These are phyloP conservation scores for Eucalyptus sp. DNA, from an alignment of 345 rosid species.

Conservation along the genomic window DNA sequence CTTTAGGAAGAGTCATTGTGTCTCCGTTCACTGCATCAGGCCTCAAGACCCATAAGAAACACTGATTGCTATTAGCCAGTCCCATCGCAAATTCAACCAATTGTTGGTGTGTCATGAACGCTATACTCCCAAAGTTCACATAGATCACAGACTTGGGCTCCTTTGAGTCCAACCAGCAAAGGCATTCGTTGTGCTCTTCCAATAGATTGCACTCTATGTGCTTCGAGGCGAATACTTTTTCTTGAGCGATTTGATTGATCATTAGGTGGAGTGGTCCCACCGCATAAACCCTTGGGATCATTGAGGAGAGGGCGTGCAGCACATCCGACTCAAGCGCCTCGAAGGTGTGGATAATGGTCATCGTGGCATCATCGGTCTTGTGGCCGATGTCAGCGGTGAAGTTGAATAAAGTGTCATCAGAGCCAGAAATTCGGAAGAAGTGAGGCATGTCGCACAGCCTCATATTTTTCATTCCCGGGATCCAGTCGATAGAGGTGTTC, in stretches of 20 bases:
- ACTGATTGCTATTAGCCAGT: neutral
- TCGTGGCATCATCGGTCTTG: neutral
- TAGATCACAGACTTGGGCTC: neutral
- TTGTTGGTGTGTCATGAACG: neutral
- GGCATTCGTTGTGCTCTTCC: neutral
- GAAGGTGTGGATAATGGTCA: neutral
- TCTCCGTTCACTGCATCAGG: neutral
- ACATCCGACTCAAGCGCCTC: neutral
- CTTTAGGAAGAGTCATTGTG: neutral
- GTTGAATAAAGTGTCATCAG: neutral
- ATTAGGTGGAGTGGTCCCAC: neutral
- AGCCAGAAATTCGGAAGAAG: no score
- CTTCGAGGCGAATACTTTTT: neutral
- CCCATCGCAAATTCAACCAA: constrained; percentile 6
- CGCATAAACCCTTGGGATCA: neutral
- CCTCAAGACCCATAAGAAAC: constrained; percentile 6
- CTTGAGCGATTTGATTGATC: neutral
- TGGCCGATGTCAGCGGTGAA: neutral
- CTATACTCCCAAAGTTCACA: neutral
- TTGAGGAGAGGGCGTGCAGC: neutral
- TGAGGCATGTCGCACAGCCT: neutral
- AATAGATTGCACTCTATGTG: neutral
- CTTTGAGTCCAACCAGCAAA: neutral
- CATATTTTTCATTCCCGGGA: neutral
- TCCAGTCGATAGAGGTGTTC: neutral